phyloP scores from a whole-genome alignment of 805 yeast genomes.

The Suhomyces emberorum region DNA sequence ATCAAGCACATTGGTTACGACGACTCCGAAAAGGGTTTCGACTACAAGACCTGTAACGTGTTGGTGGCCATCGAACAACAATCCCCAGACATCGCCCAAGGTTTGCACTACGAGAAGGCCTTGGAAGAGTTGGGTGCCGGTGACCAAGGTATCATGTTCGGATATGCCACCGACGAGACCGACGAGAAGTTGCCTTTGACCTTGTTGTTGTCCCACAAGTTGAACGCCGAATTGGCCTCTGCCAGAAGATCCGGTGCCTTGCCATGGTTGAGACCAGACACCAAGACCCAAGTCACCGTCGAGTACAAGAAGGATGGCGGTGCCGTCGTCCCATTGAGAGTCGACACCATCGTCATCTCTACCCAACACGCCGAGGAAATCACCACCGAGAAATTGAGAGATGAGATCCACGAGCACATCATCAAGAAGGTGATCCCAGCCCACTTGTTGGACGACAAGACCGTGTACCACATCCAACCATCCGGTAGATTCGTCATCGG shows the following conservation, averaged over 20 bases:
- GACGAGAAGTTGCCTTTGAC: constrained; percentile 97
- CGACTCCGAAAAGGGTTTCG: constrained; percentile 92
- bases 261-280: constrained; percentile 98
- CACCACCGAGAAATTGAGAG: constrained; percentile 88
- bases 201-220: constrained; percentile 87
- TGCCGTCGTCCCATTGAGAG: constrained; percentile 93
- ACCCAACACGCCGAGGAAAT: constrained; percentile 98
- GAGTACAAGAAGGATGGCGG: constrained; percentile 94
- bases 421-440: constrained; percentile 91
- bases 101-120: constrained; percentile 94
- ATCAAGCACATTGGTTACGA: constrained; percentile 98
- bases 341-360: constrained; percentile 95
- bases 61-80: constrained; percentile 99
- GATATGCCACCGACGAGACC: constrained; percentile 98
- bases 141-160: constrained; percentile 99
- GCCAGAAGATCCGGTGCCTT: constrained; percentile 96
- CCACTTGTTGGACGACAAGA: constrained; percentile 86
- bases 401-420: constrained; percentile 71
- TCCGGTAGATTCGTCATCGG: constrained; percentile 99
- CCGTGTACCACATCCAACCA: constrained; percentile 97
- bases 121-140: constrained; percentile 99
- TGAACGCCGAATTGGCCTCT: constrained; percentile 93
- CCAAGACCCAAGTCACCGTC: constrained; percentile 98
- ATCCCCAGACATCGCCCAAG: constrained; percentile 98
- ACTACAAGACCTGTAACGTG: constrained; percentile 98